Conservation (phyloP, 148 eudicot genomes). For the Nyssa sinensis region DNA sequence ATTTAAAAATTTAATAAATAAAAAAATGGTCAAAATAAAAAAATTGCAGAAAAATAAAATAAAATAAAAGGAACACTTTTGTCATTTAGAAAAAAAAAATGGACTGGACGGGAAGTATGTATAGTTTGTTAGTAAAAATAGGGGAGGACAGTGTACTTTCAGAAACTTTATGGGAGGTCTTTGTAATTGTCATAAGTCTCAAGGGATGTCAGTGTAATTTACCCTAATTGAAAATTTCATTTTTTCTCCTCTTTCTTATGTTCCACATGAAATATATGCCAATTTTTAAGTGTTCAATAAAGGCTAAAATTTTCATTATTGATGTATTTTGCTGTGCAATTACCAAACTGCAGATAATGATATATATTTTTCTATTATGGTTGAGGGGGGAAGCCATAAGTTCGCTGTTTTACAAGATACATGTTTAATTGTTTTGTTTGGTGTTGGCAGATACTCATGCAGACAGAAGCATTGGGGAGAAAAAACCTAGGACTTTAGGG, state of each 20-base stretch:
- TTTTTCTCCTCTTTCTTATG: background rate
- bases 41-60: too few species aligned
- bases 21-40: too few species aligned
- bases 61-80: too few species aligned
- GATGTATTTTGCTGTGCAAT: background rate
- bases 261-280: background rate
- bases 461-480: conserved; percentile 90
- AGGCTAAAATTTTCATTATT: background rate
- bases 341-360: background rate
- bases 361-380: background rate
- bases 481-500: conserved; percentile 61
- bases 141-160: too few species aligned
- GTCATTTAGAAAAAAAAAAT: too few species aligned
- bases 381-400: background rate
- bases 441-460: conserved; percentile 40
- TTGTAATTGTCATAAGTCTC: too few species aligned
- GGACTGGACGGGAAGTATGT: too few species aligned
- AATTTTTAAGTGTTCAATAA: background rate
- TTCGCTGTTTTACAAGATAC: conserved; percentile 1
- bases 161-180: too few species aligned
- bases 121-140: too few species aligned
- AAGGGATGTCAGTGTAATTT: too few species aligned
- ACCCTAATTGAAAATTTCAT: conserved; percentile 1
- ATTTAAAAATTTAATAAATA: too few species aligned
- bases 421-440: conserved; percentile 12